A percentile compares a stretch with the other conserved stretches of the same genome.
phyloP scores from a whole-genome alignment of 768 basidiomycete species.

The Panellus pusillus region DNA sequence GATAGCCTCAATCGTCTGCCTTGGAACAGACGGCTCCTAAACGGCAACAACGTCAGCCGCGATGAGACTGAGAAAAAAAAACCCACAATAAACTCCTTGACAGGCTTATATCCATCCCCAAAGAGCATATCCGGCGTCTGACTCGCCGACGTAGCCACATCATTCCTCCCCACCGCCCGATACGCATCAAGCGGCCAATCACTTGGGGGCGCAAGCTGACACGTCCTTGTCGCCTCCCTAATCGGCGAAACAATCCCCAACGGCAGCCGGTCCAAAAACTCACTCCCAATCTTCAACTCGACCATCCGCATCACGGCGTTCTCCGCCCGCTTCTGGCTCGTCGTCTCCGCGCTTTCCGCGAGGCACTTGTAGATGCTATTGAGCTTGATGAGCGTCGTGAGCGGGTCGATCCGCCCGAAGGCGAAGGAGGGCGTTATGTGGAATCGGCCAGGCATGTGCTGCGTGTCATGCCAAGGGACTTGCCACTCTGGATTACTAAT shows the following conservation, averaged over 20 bases:
- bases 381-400: conserved; percentile 52
- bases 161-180: conserved; percentile 67
- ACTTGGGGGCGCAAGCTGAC: conserved; percentile 73
- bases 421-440: conserved; percentile 56
- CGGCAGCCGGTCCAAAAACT: conserved; percentile 58
- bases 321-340: conserved; percentile 66
- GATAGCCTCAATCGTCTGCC: conserved; percentile 53
- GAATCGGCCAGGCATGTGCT: conserved; percentile 47
- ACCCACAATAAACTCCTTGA: conserved; percentile 60
- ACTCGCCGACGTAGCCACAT: conserved; percentile 66
- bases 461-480: conserved; percentile 51
- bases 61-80: not conserved
- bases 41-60: conserved; percentile 4
- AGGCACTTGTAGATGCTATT: conserved; percentile 59
- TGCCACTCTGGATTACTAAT: conserved; percentile 71
- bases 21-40: conserved; percentile 52
- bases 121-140: conserved; percentile 44
- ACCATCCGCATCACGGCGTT: conserved; percentile 61
- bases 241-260: conserved; percentile 77
- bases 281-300: conserved; percentile 41
- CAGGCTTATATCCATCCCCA: conserved; percentile 54
- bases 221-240: conserved; percentile 80
- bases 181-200: conserved; percentile 76
- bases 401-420: conserved; percentile 63
- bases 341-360: conserved; percentile 49